A percentile compares a stretch with the other conserved stretches of the same genome.
phyloP scores from a whole-genome alignment of 2,329 filamentous ascomycete species.

The Lasiodiplodia theobromae region DNA sequence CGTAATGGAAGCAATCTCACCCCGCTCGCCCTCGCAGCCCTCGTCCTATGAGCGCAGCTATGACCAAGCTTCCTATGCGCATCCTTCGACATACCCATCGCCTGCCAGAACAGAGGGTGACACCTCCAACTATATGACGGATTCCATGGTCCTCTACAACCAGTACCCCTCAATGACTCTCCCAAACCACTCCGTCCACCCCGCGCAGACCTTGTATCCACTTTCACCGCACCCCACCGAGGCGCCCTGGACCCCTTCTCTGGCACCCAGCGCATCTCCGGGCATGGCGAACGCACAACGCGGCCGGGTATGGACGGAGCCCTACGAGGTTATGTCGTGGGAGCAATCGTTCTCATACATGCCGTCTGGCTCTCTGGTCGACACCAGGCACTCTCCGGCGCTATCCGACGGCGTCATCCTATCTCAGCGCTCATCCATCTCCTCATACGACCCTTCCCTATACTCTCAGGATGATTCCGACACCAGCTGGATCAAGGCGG shows the following conservation, averaged over 20 bases:
- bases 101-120: slow-evolving; percentile 42
- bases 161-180: slow-evolving; percentile 33
- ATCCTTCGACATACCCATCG: slow-evolving; percentile 45
- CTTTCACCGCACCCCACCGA: slow-evolving; percentile 47
- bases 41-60: slow-evolving; percentile 2
- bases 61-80: slow-evolving; percentile 31
- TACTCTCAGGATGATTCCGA: slow-evolving; percentile 45
- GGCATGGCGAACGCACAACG: slow-evolving; percentile 36
- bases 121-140: slow-evolving; percentile 37
- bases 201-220: slow-evolving; percentile 37
- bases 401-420: slow-evolving; percentile 27
- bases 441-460: slow-evolving; percentile 42
- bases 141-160: slow-evolving; percentile 45
- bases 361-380: not conserved
- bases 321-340: slow-evolving; percentile 16
- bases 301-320: slow-evolving; percentile 8
- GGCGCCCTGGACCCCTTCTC: slow-evolving; percentile 39
- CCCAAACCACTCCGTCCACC: slow-evolving; percentile 29
- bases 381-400: slow-evolving; percentile 19
- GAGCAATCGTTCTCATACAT: slow-evolving; percentile 15
- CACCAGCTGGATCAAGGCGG: slow-evolving; percentile 40
- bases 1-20: slow-evolving; percentile 20
- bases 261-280: slow-evolving; percentile 40
- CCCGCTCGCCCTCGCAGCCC: slow-evolving; percentile 21
- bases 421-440: slow-evolving; percentile 45